Conservation (phyloP, 257 asterid species). For the Rauvolfia tetraphylla region DNA sequence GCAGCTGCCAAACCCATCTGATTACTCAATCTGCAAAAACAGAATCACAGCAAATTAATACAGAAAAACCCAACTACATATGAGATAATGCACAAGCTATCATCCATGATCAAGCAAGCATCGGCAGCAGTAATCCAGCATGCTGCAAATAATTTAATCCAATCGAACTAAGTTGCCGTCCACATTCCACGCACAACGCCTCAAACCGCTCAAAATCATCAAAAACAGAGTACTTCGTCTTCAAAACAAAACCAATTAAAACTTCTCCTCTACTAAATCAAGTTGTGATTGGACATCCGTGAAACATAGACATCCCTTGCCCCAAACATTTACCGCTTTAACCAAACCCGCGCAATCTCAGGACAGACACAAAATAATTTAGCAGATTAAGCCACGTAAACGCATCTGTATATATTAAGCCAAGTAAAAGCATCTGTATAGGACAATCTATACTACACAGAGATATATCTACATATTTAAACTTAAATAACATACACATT, state of each 20-base stretch:
- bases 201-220: not conserved
- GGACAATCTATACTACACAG: not conserved
- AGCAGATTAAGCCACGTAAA: not conserved
- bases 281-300: too few relatives aligned
- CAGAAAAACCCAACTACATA: not conserved
- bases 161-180: not conserved
- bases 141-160: not conserved
- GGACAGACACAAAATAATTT: not conserved
- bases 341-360: not conserved
- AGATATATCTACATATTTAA: not conserved
- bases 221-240: not conserved
- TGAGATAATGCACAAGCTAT: not conserved
- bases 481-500: not conserved
- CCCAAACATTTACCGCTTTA: not conserved
- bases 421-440: too few relatives aligned
- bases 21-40: constrained; percentile 50
- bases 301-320: not conserved
- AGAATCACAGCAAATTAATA: constrained; percentile 2
- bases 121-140: not conserved
- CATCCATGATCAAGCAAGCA: not conserved
- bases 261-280: not conserved
- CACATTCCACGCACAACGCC: not conserved
- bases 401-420: too few relatives aligned
- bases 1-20: constrained; percentile 69
- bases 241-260: too few relatives aligned